Evolutionary conservation across 805 yeast genomes (phyloP), one percentile per base, ranked within the genome.

Genomic region (Saccharomycopsis schoenii): DNA sequence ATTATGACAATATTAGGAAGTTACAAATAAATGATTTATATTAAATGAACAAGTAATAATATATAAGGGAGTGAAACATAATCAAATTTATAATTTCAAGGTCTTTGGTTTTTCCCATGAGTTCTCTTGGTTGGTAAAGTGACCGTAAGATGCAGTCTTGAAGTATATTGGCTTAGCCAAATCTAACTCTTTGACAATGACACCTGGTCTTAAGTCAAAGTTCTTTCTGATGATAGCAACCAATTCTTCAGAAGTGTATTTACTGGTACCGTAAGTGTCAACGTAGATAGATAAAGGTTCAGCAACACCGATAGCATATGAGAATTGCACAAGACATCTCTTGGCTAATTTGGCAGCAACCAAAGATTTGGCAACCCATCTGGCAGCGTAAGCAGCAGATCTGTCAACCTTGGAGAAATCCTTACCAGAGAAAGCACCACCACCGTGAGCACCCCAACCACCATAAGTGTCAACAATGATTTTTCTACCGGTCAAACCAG

Each of bases 381-480:
- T 91, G 71, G 99, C 99, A 73, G 99, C 97, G 76, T 94, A 94
- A 69, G 99, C 99, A 74, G 99, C 99, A 67, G 98, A 93, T 82
- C 99, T 89, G 79, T 94, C 99, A 73, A 94, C 99, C 84, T 94
- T 94, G 76, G 97, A 90, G 89, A 89, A 94, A 80, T 94, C 99
- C 84, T 94, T 94, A 79, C 99, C 99, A 67, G 97, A 88, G 91
- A 94, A 94, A 67, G 99, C 99, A 83, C 99, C 99, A 83, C 99
- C 99, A 80, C 99, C 99, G 83, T 94, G 99, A 73, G 99, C 98
- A 80, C 99, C 97, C 96, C 99, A 96, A 73, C 99, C 99, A 82
- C 99, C 99, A 81, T 94, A 94, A 67, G 99, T 96, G 79, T 94
- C 99, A 75, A 94, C 99, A 72, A 94, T 94, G 78, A 94, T 94